These are phyloP conservation scores for Microsporum audouinii DNA, from an alignment of 2,329 filamentous ascomycete species.

Conservation along the genomic window DNA sequence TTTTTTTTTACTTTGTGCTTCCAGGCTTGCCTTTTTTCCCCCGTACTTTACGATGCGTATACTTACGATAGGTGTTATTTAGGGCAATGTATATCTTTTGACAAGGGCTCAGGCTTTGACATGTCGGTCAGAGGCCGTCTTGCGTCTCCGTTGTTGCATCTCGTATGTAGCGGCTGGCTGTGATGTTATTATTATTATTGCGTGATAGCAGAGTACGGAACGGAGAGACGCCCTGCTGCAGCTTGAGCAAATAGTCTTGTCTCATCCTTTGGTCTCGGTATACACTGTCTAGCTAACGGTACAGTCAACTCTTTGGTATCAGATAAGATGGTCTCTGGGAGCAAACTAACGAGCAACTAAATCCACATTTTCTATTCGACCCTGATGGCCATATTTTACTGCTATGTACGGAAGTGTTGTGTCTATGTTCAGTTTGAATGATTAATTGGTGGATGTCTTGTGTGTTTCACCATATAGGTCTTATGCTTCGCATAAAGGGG, in stretches of 20 bases:
- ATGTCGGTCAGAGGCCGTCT: conserved; percentile 3
- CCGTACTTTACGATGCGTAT: not conserved
- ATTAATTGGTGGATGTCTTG: not conserved
- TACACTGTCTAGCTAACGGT: not conserved
- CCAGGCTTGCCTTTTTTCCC: not conserved
- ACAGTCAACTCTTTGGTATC: not conserved
- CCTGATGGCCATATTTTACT: not conserved
- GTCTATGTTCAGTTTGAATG: not conserved
- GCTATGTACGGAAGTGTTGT: too few relatives aligned
- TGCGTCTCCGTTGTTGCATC: not conserved
- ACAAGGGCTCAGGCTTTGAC: not conserved
- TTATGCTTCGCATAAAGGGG: conserved; percentile 3
- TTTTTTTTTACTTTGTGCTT: not conserved
- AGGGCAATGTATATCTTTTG: not conserved
- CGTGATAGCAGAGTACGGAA: not conserved
- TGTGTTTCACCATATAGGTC: conserved; percentile 1
- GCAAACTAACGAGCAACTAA: not conserved
- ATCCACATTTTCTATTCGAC: not conserved
- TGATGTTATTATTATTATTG: not conserved
- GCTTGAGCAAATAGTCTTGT: not conserved
- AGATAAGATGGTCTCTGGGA: not conserved
- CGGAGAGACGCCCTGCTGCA: not conserved
- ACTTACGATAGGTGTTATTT: not conserved
- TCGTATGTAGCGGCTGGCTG: not conserved
- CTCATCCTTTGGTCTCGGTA: not conserved